phyloP scores from a whole-genome alignment of 2,329 filamentous ascomycete species.

The Huntiella savannae region DNA sequence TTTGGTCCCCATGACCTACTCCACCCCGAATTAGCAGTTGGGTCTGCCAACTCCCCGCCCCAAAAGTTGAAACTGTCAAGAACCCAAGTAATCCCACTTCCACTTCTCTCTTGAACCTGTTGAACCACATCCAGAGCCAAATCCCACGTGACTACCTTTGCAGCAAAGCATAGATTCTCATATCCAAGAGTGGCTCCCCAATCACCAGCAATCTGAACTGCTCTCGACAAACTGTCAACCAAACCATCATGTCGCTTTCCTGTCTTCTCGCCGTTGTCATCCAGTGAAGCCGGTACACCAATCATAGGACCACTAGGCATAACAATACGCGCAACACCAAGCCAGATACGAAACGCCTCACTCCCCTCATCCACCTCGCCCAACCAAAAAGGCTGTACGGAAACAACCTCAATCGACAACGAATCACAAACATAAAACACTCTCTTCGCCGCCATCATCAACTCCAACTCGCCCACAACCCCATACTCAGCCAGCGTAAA shows the following conservation, averaged over 20 bases:
- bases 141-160: conserved; percentile 11
- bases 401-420: conserved; percentile 12
- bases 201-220: conserved; percentile 4
- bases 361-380: conserved; percentile 10
- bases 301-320: conserved; percentile 11
- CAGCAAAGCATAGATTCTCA: conserved; percentile 14
- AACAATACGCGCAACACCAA: conserved; percentile 11
- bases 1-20: background rate
- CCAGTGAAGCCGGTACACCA: conserved; percentile 13
- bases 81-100: conserved; percentile 13
- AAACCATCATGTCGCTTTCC: background rate
- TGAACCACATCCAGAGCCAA: conserved; percentile 12
- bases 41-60: conserved; percentile 8
- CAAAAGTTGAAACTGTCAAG: conserved; percentile 17
- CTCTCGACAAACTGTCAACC: conserved; percentile 5
- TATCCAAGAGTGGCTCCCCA: conserved; percentile 12
- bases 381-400: conserved; percentile 14
- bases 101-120: conserved; percentile 1
- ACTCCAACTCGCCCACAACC: background rate
- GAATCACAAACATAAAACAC: background rate
- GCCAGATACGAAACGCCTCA: conserved; percentile 11
- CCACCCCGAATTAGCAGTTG: background rate
- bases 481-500: conserved; percentile 1
- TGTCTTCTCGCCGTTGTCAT: background rate
- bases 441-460: background rate